These are phyloP conservation scores for Luvunga scandens DNA, from an alignment of 345 rosid species.

Conservation along the genomic window DNA sequence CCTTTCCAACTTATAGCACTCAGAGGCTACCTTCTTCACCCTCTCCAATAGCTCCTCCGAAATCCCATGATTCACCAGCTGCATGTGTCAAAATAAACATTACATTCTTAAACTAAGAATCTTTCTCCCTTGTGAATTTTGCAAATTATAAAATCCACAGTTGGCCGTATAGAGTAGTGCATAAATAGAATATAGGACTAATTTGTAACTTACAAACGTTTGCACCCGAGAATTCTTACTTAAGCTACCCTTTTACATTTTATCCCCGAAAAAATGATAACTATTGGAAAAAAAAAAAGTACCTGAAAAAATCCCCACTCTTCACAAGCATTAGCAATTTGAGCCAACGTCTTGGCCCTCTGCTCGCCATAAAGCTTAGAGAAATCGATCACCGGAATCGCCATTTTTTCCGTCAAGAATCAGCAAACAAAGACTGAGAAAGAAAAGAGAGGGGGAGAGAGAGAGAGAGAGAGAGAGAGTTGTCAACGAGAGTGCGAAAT, in stretches of 20 bases:
- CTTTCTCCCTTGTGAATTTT: background rate
- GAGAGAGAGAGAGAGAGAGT: constrained; percentile 11
- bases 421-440: background rate
- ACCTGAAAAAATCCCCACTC: constrained; percentile 99
- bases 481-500: background rate
- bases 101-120: background rate
- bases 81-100: background rate
- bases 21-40: constrained; percentile 65
- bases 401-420: constrained; percentile 44
- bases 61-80: constrained; percentile 88
- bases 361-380: constrained; percentile 71
- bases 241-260: background rate
- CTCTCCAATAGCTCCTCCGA: constrained; percentile 62
- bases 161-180: no score
- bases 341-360: constrained; percentile 57
- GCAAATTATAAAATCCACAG: no score
- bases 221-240: background rate
- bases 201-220: background rate
- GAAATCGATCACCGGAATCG: constrained; percentile 89
- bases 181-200: no score
- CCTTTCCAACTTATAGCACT: constrained; percentile 62
- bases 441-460: background rate
- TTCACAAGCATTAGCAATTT: constrained; percentile 71
- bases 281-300: background rate
- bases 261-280: background rate